These are phyloP conservation scores for Coemansia sp. DNA, from an alignment of 192 early-diverging fungal species.

Conservation along the genomic window DNA sequence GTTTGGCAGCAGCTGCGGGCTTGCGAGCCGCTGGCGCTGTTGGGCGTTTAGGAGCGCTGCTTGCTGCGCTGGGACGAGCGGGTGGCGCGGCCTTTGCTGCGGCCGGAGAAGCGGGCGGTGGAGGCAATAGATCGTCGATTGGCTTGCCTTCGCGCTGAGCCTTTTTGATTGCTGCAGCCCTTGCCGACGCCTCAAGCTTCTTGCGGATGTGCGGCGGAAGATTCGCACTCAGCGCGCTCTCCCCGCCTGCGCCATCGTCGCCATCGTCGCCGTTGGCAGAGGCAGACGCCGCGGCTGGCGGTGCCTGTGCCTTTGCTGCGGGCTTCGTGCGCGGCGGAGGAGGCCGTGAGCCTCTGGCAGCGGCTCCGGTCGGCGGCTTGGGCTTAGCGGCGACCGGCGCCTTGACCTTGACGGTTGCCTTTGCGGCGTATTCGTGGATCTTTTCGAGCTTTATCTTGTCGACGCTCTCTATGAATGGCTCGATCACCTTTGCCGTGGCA, in stretches of 20 bases:
- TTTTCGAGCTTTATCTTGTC: constrained; percentile 88
- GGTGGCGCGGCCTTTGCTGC: constrained; percentile 15
- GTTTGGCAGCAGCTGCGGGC: constrained; percentile 26
- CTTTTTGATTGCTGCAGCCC: constrained; percentile 49
- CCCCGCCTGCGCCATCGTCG: background rate
- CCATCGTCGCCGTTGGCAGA: constrained; percentile 2
- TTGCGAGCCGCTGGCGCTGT: constrained; percentile 34
- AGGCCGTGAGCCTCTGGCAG: constrained; percentile 21
- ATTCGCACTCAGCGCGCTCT: constrained; percentile 36
- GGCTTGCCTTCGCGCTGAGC: constrained; percentile 47
- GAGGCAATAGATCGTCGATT: constrained; percentile 28
- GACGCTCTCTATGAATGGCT: constrained; percentile 73
- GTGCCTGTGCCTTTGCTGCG: constrained; percentile 5
- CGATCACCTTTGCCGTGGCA: constrained; percentile 72
- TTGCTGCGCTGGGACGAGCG: constrained; percentile 14
- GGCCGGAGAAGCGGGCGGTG: constrained; percentile 28
- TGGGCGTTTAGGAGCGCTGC: constrained; percentile 20
- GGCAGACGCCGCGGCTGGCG: background rate
- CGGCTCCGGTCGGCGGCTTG: constrained; percentile 18
- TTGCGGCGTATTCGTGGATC: constrained; percentile 81
- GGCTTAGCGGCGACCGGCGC: constrained; percentile 45
- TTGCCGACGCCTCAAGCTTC: constrained; percentile 53
- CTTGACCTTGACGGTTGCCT: constrained; percentile 79
- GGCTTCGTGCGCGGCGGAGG: constrained; percentile 16
- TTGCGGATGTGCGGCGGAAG: constrained; percentile 49